phyloP scores from a whole-genome alignment of 805 yeast genomes.

The Millerago galiae region DNA sequence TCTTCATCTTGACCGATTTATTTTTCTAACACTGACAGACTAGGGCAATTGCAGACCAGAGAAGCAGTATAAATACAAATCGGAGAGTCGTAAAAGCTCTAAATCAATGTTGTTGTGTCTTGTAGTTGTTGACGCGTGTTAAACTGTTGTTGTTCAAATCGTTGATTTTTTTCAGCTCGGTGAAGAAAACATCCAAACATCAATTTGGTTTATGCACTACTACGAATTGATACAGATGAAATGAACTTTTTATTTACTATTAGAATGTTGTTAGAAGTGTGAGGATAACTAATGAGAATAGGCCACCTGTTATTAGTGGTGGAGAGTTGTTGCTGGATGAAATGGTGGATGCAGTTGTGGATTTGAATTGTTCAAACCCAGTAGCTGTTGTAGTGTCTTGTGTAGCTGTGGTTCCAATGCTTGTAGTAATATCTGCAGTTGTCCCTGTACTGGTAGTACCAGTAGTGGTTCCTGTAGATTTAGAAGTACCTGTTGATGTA shows the following conservation, averaged over 20 bases:
- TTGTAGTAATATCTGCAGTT: slow-evolving; percentile 2
- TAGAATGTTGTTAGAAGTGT: no score
- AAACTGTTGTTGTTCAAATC: slow-evolving; percentile 7
- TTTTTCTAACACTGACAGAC: background rate
- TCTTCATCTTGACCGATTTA: slow-evolving; percentile 56
- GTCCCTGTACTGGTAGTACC: background rate
- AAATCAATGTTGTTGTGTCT: background rate
- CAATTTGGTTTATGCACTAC: no score
- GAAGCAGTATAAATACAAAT: background rate
- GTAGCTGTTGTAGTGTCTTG: slow-evolving; percentile 1
- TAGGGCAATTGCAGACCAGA: background rate
- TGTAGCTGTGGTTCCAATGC: no score
- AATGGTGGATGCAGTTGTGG: background rate
- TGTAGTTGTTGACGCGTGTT: slow-evolving; percentile 10
- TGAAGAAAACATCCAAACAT: slow-evolving; percentile 1
- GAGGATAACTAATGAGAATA: background rate
- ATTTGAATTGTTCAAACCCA: slow-evolving; percentile 5
- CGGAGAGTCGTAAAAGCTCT: background rate
- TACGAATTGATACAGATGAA: background rate
- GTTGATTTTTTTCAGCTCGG: background rate
- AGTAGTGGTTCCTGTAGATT: background rate
- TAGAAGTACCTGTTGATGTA: background rate
- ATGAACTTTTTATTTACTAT: no score
- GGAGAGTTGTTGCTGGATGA: background rate
- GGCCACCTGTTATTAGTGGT: background rate